A percentile compares a stretch with the other conserved stretches of the same genome.
phyloP scores from a whole-genome alignment of 371 early-diverging fungal species.

The Lichtheimia ramosa region DNA sequence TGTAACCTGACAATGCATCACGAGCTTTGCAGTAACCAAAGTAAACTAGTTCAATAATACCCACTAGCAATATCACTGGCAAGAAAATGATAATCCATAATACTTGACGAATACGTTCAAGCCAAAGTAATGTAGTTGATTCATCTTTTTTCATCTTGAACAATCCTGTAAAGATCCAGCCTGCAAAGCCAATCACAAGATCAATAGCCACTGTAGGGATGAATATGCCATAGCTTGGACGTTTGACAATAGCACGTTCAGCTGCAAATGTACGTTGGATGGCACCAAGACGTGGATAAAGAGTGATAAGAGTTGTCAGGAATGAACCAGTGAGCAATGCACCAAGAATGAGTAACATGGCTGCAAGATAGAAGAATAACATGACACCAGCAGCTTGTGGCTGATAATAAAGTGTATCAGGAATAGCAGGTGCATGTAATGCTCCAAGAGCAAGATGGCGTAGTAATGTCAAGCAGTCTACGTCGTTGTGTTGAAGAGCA shows the following conservation, averaged over 20 bases:
- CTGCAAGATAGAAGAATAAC: conserved; percentile 31
- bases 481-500: conserved; percentile 36
- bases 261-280: conserved; percentile 23
- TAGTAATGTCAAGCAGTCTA: conserved; percentile 27
- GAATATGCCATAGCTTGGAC: conserved; percentile 19
- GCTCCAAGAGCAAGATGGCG: conserved; percentile 38
- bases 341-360: conserved; percentile 29
- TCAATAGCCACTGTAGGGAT: conserved; percentile 32
- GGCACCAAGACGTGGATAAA: conserved; percentile 17
- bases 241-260: conserved; percentile 7
- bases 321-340: conserved; percentile 40
- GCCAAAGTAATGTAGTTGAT: conserved; percentile 10
- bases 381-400: conserved; percentile 31
- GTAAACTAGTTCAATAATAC: conserved; percentile 11
- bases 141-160: conserved; percentile 10
- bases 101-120: conserved; percentile 34
- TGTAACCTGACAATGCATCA: conserved; percentile 5
- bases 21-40: background rate
- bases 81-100: conserved; percentile 39
- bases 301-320: conserved; percentile 30
- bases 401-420: conserved; percentile 36
- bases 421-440: conserved; percentile 44
- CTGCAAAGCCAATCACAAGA: conserved; percentile 21
- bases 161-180: conserved; percentile 4
- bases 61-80: conserved; percentile 32